Base-by-base conservation (phyloP, 2,329 filamentous ascomycete genomes). In the Alternaria gaisen region DNA sequence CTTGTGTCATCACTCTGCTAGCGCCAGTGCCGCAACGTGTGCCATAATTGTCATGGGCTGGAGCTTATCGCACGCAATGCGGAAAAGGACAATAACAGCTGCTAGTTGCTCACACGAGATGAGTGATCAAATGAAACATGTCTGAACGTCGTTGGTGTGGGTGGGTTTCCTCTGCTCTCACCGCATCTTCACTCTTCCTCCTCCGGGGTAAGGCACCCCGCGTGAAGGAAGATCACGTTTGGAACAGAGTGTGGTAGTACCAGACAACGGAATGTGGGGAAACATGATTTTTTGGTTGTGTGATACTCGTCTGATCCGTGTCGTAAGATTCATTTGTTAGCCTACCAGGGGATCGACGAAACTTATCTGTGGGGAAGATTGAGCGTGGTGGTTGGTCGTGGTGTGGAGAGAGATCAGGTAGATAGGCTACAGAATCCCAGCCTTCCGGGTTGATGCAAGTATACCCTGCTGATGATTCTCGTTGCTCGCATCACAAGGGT, bases 401-500 rank as follows among this genome's bases (percentile, higher is more conserved):
- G 44, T 56, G 52, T 48, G 46, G 61, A 64, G 58, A 65, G 56
- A 56, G 58, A 50, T 50, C 36, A 50, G 56, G 44, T 34, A 57
- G 43, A 55, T 56, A 57, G 58, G 38, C 56, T 54, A 46, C 30
- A 26, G 52, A 32, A 52, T 56, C 46, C 66, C 65, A 60, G 30
- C 32, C 44, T 53, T 58, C 46, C 65, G 68, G 66, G 58, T 64
- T 66, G 61, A 60, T 56, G 53, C 58, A 56, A 61, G 60, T 66
- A 58, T 62, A 58, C 66, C 58, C 58, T 56, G 54, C 58, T 28
- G 46, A 58, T 60, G 40, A 60, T 60, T 60, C 56, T 51, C 56
- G 32, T 30, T 62, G 55, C 55, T 74, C 71, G 70, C 73, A 70
- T 71, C 73, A 73, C 66, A 69, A 61, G 69, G 64, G 66, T 64